These are phyloP conservation scores for Botrytis porri DNA, from an alignment of 2,329 filamentous ascomycete genomes.

Conservation along the genomic window DNA sequence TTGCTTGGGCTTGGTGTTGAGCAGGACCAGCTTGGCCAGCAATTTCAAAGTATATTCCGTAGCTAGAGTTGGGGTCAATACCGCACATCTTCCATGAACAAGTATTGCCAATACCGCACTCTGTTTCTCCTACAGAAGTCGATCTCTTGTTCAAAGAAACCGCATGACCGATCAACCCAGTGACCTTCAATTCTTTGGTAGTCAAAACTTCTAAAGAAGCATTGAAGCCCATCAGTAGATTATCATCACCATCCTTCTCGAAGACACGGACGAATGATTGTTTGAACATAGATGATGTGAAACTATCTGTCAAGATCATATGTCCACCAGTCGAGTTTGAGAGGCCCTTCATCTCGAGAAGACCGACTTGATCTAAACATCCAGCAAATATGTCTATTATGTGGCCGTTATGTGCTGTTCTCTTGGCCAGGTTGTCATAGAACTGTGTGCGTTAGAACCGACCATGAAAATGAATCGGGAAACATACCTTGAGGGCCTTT, in stretches of 20 bases:
- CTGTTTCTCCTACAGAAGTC: conserved; percentile 91
- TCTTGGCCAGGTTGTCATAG: conserved; percentile 90
- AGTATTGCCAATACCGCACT: conserved; percentile 97
- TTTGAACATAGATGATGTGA: conserved; percentile 98
- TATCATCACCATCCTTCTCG: conserved; percentile 93
- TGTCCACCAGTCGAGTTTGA: conserved; percentile 95
- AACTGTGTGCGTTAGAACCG: conserved; percentile 55
- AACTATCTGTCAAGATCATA: conserved; percentile 97
- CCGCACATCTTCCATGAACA: conserved; percentile 99
- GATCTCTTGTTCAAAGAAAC: conserved; percentile 98
- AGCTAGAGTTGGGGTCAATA: conserved; percentile 90
- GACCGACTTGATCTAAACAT: conserved; percentile 93
- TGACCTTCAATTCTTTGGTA: conserved; percentile 97
- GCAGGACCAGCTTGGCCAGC: conserved; percentile 86
- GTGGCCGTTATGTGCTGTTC: conserved; percentile 93
- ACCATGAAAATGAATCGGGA: not conserved
- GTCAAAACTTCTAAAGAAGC: conserved; percentile 93
- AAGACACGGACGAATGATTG: conserved; percentile 97
- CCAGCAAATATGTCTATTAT: conserved; percentile 97
- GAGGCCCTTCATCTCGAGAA: conserved; percentile 96
- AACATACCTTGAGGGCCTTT: conserved; percentile 84
- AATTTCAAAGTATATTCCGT: conserved; percentile 97
- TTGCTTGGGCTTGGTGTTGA: conserved; percentile 80
- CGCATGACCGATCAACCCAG: conserved; percentile 92
- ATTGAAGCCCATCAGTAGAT: conserved; percentile 97